These are phyloP conservation scores for Amylostereum chailletii DNA, from an alignment of 1,284 basidiomycete species.

Conservation along the genomic window DNA sequence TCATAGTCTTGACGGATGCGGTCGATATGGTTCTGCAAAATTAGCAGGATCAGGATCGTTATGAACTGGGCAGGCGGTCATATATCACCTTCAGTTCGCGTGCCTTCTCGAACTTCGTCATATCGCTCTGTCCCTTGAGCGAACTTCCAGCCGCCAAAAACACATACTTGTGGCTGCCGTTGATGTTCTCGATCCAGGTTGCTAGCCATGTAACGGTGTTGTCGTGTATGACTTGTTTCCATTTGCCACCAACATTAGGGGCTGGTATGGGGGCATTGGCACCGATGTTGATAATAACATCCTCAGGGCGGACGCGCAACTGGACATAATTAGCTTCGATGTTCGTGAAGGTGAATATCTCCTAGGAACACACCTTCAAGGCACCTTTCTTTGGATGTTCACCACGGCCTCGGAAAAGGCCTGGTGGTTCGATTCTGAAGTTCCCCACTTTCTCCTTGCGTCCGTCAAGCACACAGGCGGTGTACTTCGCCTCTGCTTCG, in stretches of 20 bases:
- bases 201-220: constrained; percentile 97
- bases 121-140: constrained; percentile 93
- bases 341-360: background rate
- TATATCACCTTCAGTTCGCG: constrained; percentile 78
- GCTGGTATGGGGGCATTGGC: constrained; percentile 62
- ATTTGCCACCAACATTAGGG: constrained; percentile 84
- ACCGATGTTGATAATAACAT: constrained; percentile 92
- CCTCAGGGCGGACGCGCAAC: constrained; percentile 84
- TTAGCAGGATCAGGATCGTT: background rate
- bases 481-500: constrained; percentile 78
- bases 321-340: constrained; percentile 21
- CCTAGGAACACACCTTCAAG: constrained; percentile 64
- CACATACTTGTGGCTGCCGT: constrained; percentile 90
- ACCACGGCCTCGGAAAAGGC: constrained; percentile 94
- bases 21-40: constrained; percentile 74
- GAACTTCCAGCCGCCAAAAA: constrained; percentile 92
- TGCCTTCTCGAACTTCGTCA: constrained; percentile 94
- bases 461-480: constrained; percentile 83
- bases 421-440: constrained; percentile 97
- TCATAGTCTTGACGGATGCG: constrained; percentile 84
- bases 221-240: constrained; percentile 83
- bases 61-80: background rate
- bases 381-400: constrained; percentile 98
- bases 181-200: constrained; percentile 95
- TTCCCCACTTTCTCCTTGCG: constrained; percentile 98